Evolutionary conservation across 208 protist species (phyloP).

Genomic region (Trypanosoma vivax): DNA sequence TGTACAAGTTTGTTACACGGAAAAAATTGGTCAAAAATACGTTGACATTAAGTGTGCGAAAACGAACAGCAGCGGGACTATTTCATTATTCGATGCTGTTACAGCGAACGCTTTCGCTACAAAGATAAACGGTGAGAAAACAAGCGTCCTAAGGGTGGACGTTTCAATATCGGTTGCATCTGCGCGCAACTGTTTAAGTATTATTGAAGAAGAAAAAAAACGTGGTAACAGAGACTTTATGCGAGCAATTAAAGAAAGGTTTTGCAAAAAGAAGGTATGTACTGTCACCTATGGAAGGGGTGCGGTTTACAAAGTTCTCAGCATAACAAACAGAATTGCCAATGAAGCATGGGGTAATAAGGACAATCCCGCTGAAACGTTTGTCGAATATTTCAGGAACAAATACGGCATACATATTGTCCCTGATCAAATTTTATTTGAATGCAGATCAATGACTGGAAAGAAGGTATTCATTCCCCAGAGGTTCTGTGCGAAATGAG

Average conservation of each 20-base stretch:
- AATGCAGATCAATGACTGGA: not conserved
- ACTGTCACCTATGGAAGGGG: not conserved
- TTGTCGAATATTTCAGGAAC: slow-evolving; percentile 12
- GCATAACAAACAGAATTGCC: slow-evolving; percentile 6
- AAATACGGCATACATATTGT: slow-evolving; percentile 1
- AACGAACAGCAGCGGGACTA: not conserved
- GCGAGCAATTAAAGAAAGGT: slow-evolving; percentile 1
- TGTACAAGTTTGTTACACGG: slow-evolving; percentile 7
- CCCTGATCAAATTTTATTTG: slow-evolving; percentile 6
- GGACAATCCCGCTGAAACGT: slow-evolving; percentile 16
- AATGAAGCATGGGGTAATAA: not conserved
- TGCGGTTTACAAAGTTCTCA: slow-evolving; percentile 4
- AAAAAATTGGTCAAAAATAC: slow-evolving; percentile 6
- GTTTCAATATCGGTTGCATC: slow-evolving; percentile 7
- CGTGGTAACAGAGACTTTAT: not conserved
- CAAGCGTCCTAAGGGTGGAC: not conserved
- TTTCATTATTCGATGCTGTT: slow-evolving; percentile 6
- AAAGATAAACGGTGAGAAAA: slow-evolving; percentile 5
- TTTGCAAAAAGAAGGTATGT: slow-evolving; percentile 13
- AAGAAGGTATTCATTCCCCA: slow-evolving; percentile 18
- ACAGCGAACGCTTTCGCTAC: slow-evolving; percentile 6
- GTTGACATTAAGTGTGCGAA: slow-evolving; percentile 1
- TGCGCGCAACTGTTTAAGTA: slow-evolving; percentile 1
- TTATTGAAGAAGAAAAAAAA: slow-evolving; percentile 9
- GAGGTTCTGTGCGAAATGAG: slow-evolving; percentile 35